Conservation (phyloP, 202 grass and related monocot genomes). For the Carex arenaria region DNA sequence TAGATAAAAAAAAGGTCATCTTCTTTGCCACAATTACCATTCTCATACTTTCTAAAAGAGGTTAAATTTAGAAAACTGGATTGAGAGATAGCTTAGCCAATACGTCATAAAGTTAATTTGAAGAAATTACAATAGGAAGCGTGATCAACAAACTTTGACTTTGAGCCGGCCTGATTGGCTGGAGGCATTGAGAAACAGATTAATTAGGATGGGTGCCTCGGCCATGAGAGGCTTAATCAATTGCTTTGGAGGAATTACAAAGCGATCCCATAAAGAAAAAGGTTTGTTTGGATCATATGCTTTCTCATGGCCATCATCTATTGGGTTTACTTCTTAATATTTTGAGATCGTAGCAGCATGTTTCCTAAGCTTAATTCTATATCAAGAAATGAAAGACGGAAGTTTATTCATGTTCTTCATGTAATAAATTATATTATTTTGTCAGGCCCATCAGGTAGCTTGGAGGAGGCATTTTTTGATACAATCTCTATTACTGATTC, state of each 20-base stretch:
- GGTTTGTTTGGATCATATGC: neutral
- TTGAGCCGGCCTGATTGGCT: slow-evolving; percentile 19
- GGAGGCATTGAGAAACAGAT: neutral
- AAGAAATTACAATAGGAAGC: neutral
- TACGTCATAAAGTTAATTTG: neutral
- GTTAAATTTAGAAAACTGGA: slow-evolving; percentile 10
- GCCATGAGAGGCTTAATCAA: slow-evolving; percentile 24
- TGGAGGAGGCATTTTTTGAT: slow-evolving; percentile 86
- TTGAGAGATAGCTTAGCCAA: neutral
- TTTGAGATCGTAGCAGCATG: neutral
- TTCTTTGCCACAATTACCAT: neutral
- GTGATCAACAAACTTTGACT: slow-evolving; percentile 2
- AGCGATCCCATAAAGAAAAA: slow-evolving; percentile 13
- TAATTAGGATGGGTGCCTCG: slow-evolving; percentile 20
- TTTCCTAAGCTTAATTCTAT: slow-evolving; percentile 6
- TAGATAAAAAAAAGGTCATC: neutral
- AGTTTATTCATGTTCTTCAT: slow-evolving; percentile 2
- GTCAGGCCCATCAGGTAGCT: slow-evolving; percentile 46
- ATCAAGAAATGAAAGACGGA: neutral
- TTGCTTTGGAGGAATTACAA: slow-evolving; percentile 21
- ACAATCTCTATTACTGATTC: slow-evolving; percentile 54
- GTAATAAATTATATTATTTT: slow-evolving; percentile 10
- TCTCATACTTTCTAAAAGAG: slow-evolving; percentile 14
- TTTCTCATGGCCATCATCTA: neutral
- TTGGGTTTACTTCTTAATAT: neutral